phyloP scores from a whole-genome alignment of 1,284 basidiomycete species.

The Apiotrichum veenhuisii region DNA sequence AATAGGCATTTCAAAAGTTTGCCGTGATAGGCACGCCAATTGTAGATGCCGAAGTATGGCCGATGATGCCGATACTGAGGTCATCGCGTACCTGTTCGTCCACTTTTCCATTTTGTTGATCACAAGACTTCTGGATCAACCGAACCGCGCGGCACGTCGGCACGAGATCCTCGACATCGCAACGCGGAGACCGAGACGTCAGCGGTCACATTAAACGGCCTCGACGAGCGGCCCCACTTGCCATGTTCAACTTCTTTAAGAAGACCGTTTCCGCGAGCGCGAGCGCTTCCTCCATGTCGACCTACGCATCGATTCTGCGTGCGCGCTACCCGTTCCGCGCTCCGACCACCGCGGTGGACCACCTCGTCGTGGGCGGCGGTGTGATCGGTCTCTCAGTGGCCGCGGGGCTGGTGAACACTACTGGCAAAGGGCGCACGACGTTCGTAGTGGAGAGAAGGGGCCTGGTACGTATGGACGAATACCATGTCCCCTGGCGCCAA shows the following conservation, averaged over 20 bases:
- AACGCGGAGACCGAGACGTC: no score
- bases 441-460: constrained; percentile 78
- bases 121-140: no score
- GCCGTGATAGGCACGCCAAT: no score
- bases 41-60: no score
- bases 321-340: constrained; percentile 50
- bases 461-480: constrained; percentile 43
- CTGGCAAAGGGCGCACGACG: constrained; percentile 68
- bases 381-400: constrained; percentile 86
- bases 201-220: no score
- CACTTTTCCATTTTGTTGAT: no score
- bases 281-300: neutral
- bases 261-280: no score
- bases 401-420: constrained; percentile 61
- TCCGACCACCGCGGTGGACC: constrained; percentile 77
- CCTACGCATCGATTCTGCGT: constrained; percentile 13
- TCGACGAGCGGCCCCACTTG: neutral
- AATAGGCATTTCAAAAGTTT: no score
- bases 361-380: constrained; percentile 88
- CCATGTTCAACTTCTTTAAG: neutral
- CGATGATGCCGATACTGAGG: no score
- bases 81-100: no score
- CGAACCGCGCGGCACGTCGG: no score
- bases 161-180: no score
- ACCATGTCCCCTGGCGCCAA: neutral